Evolutionary conservation across 2,329 filamentous ascomycete genomes (phyloP).

Genomic region (Ophiostoma tasmaniense): DNA sequence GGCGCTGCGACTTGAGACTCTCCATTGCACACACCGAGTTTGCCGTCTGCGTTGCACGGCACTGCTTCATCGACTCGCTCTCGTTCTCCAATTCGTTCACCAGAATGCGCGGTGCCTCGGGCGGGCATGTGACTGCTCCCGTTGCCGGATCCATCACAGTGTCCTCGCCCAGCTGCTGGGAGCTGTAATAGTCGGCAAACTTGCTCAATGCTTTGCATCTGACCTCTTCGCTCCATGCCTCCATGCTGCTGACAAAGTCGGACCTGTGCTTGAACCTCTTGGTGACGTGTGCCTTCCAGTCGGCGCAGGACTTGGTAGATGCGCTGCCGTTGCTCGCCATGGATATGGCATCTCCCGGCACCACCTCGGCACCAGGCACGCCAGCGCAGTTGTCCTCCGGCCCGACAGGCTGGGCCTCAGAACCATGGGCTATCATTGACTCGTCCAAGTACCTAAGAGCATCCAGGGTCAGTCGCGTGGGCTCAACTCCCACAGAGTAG

Average conservation of each 20-base stretch:
- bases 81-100: background rate
- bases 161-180: background rate
- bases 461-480: background rate
- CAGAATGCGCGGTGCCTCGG: background rate
- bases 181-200: background rate
- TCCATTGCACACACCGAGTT: background rate
- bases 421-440: background rate
- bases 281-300: background rate
- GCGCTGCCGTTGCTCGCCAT: background rate
- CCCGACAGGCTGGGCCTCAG: background rate
- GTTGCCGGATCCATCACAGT: slow-evolving; percentile 1
- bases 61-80: background rate
- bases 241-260: background rate
- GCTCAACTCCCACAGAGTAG: background rate
- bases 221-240: background rate
- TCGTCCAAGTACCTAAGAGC: background rate
- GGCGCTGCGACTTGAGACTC: background rate
- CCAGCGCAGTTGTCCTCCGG: background rate
- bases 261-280: background rate
- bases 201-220: background rate
- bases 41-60: slow-evolving; percentile 10
- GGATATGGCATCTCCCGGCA: background rate
- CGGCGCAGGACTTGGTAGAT: background rate
- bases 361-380: background rate
- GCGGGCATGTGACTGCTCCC: background rate